Evolutionary conservation across 2,329 filamentous ascomycete species (phyloP).

Genomic region (Bertia moriformis): DNA sequence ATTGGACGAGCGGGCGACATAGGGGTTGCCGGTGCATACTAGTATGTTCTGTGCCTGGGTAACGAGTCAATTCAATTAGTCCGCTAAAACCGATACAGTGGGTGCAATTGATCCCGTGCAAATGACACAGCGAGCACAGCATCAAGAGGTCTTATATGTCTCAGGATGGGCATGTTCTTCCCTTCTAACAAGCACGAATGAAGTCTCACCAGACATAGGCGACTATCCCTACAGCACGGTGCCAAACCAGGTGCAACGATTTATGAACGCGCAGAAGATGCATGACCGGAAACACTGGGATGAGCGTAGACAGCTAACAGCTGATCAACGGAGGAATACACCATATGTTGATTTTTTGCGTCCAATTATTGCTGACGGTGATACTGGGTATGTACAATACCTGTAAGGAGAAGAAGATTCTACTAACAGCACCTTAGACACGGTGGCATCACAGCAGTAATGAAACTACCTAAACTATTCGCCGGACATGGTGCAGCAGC

Average conservation of each 20-base stretch:
- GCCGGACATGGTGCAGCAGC: slow-evolving; percentile 92
- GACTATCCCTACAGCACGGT: slow-evolving; percentile 99
- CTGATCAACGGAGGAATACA: slow-evolving; percentile 57
- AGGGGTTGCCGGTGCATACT: slow-evolving; percentile 82
- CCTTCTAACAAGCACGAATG: slow-evolving; percentile 82
- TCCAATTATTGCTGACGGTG: slow-evolving; percentile 89
- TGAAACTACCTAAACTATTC: slow-evolving; percentile 94
- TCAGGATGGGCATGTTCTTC: slow-evolving; percentile 97
- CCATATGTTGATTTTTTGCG: slow-evolving; percentile 86
- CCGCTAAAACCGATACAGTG: slow-evolving; percentile 36
- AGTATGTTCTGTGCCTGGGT: slow-evolving; percentile 35
- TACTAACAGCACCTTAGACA: too few relatives aligned
- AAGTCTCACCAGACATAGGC: slow-evolving; percentile 93
- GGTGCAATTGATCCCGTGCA: slow-evolving; percentile 94
- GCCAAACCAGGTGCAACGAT: slow-evolving; percentile 88
- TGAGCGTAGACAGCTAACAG: slow-evolving; percentile 59
- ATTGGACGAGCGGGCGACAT: slow-evolving; percentile 60
- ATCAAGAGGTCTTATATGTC: slow-evolving; percentile 91
- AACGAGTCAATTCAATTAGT: neutral
- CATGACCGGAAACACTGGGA: slow-evolving; percentile 96
- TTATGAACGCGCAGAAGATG: slow-evolving; percentile 92
- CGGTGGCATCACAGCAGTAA: slow-evolving; percentile 77
- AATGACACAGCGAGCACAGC: slow-evolving; percentile 94
- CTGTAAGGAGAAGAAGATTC: too few relatives aligned
- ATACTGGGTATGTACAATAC: slow-evolving; percentile 94